Base-by-base conservation (phyloP, 768 basidiomycete genomes). In the Gelatoporia subvermispora region DNA sequence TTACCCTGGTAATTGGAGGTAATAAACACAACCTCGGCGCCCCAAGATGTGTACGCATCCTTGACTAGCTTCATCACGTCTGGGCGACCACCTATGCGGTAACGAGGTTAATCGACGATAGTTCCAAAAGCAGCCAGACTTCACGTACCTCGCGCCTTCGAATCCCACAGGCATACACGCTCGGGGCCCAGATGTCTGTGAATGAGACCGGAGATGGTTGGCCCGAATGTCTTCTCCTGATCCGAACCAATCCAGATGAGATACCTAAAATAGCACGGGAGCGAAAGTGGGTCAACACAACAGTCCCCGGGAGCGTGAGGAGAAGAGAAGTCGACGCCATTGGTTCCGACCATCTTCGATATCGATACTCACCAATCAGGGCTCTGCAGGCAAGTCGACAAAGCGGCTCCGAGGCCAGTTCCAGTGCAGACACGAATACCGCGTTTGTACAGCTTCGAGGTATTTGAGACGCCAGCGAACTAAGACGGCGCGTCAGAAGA, bases 401-500 rank as follows among this genome's bases (percentile, higher is more conserved):
- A 60, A 4, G 69, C 69, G 28, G 72, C 69, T n/a, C 72, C 72
- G 25, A 74, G 62, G 17, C 72, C 72, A 1, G 72, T 74, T 11
- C 72, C 72, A 1, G 72, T 74, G 57, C 72, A 73, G 24, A 74
- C 64, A 22, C 72, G 72, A 35, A 73, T 62, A 18, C 72, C 72
- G n/a, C 71, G 64, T 49, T 64, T 71, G 62, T 73, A 74, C 31
- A 74, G 52, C 11, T 64, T 64, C 7, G 72, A 74, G 13, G 72
- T 71, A 49, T 74, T 67, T 8, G 70, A 71, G 22, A 74, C 67
- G 35, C 70, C 72, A n/a, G 72, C 71, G 35, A 71, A 71, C 69
- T 69, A 44, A 24, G 4, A 37, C 39, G 1, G 9, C 23, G 35
- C 48, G 51, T 53, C n/a, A 50, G n/a, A n/a, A n/a, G n/a, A n/a